These are phyloP conservation scores for Diddensiella transvaalensis DNA, from an alignment of 805 yeast genomes.

Conservation along the genomic window DNA sequence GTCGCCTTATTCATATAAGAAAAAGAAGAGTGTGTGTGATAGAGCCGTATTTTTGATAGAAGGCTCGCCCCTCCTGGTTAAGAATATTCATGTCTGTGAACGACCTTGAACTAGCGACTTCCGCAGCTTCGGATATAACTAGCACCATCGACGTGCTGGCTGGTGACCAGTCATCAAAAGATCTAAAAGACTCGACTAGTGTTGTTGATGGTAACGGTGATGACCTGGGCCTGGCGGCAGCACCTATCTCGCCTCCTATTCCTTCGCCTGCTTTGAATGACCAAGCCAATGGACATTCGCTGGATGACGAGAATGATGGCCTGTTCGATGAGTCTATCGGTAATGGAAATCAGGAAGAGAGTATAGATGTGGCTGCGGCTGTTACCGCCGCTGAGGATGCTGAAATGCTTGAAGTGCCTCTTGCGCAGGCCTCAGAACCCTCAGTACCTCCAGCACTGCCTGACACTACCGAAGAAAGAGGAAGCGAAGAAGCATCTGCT, in stretches of 20 bases:
- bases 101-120: not conserved
- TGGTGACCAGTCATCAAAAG: conserved; percentile 1
- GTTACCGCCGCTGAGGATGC: not conserved
- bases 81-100: conserved; percentile 4
- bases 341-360: conserved; percentile 15
- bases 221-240: not conserved
- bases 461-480: conserved; percentile 14
- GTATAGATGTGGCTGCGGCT: not conserved
- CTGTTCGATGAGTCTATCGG: conserved; percentile 10
- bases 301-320: not conserved
- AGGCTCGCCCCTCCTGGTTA: no score
- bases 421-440: conserved; percentile 6
- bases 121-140: not conserved
- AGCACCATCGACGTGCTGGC: not conserved
- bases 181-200: not conserved
- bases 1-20: no score
- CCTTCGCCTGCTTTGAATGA: conserved; percentile 15
- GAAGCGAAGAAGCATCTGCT: conserved; percentile 10
- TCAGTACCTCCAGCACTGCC: not conserved
- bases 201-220: not conserved
- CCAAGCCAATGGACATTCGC: conserved; percentile 7
- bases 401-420: not conserved
- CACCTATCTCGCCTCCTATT: conserved; percentile 21
- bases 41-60: no score
- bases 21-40: no score